Conservation (phyloP, 169 alveolate species). For the Theileria parva region DNA sequence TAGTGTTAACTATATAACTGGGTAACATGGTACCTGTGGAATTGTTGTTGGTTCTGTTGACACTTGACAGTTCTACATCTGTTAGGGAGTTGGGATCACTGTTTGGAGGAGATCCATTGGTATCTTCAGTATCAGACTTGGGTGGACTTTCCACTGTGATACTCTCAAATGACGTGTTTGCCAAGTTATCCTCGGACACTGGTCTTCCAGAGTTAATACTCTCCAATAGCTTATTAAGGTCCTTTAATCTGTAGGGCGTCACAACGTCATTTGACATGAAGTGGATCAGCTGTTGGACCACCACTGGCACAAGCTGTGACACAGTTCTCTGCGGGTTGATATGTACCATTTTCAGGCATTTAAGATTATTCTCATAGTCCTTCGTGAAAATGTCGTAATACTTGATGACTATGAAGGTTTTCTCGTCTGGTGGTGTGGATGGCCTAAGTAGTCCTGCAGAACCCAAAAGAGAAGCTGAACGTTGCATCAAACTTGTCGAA, state of each 20-base stretch:
- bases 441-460: conserved; percentile 5
- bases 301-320: conserved; percentile 31
- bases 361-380: conserved; percentile 28
- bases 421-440: not conserved
- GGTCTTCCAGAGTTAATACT: not conserved
- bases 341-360: conserved; percentile 48
- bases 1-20: too few species aligned
- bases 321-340: conserved; percentile 31
- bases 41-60: too few species aligned
- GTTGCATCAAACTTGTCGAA: not conserved
- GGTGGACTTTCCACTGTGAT: not conserved
- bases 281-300: conserved; percentile 22
- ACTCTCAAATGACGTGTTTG: not conserved
- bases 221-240: conserved; percentile 12
- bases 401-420: conserved; percentile 23
- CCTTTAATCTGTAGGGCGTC: conserved; percentile 23
- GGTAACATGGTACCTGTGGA: too few species aligned
- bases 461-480: not conserved
- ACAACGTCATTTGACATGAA: conserved; percentile 39
- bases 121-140: not conserved
- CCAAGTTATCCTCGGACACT: not conserved
- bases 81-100: not conserved
- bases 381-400: conserved; percentile 60
- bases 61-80: not conserved
- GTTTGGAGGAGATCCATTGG: not conserved